Conservation (phyloP, 768 basidiomycete genomes). For the Pholiota microspora region DNA sequence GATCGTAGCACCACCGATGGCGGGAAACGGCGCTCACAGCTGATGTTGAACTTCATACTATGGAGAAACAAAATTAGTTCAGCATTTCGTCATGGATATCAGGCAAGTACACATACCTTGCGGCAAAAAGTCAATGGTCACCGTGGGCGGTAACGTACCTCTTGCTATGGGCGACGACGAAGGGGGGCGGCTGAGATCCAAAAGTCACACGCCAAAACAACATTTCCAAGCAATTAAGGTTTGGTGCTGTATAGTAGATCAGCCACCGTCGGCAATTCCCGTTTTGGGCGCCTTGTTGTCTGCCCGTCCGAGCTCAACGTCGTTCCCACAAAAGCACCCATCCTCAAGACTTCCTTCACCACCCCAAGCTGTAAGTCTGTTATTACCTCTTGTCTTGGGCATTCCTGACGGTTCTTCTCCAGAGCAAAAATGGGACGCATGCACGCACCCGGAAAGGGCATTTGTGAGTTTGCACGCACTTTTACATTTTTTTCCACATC, state of each 20-base stretch:
- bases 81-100: slow-evolving; percentile 17
- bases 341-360: slow-evolving; percentile 43
- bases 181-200: slow-evolving; percentile 23
- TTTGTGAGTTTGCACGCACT: slow-evolving; percentile 62
- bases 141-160: slow-evolving; percentile 41
- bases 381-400: not conserved
- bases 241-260: slow-evolving; percentile 57
- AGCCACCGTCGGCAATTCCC: slow-evolving; percentile 43
- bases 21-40: slow-evolving; percentile 60
- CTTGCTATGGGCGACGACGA: slow-evolving; percentile 35
- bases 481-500: slow-evolving; percentile 2
- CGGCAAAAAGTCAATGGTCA: slow-evolving; percentile 35
- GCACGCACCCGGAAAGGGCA: slow-evolving; percentile 99
- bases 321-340: slow-evolving; percentile 32
- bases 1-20: slow-evolving; percentile 9
- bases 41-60: slow-evolving; percentile 97
- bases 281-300: slow-evolving; percentile 23
- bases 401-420: slow-evolving; percentile 8
- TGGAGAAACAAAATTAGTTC: slow-evolving; percentile 9
- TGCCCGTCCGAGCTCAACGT: slow-evolving; percentile 28
- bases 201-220: slow-evolving; percentile 35
- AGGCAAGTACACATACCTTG: slow-evolving; percentile 26
- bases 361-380: slow-evolving; percentile 22
- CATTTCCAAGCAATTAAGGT: slow-evolving; percentile 47
- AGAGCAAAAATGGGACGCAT: slow-evolving; percentile 87